phyloP scores from a whole-genome alignment of 805 yeast species.

The Aciculoconidium aculeatum region DNA sequence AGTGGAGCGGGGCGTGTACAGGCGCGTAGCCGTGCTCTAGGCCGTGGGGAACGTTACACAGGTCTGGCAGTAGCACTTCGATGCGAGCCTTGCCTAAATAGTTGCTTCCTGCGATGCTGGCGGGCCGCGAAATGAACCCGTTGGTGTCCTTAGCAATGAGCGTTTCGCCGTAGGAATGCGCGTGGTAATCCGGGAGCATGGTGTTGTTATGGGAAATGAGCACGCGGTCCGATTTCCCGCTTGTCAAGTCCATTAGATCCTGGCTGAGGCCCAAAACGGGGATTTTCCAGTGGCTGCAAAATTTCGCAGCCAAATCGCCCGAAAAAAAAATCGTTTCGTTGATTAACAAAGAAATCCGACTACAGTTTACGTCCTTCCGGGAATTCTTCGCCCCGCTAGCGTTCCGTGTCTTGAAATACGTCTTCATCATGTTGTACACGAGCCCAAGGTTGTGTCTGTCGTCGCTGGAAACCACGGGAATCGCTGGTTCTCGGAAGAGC shows the following conservation, averaged over 20 bases:
- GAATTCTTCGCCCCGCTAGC: constrained; percentile 21
- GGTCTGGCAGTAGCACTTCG: constrained; percentile 9
- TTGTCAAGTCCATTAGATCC: constrained; percentile 12
- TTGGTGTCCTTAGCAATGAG: constrained; percentile 28
- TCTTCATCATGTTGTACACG: constrained; percentile 24
- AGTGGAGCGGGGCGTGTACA: constrained; percentile 17
- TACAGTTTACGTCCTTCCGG: no score
- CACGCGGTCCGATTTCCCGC: constrained; percentile 9
- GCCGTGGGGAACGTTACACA: constrained; percentile 21
- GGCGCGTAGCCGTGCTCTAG: constrained; percentile 24
- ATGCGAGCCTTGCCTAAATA: constrained; percentile 17
- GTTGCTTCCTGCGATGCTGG: constrained; percentile 27
- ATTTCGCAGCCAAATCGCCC: constrained; percentile 20
- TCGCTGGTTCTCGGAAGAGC: constrained; percentile 11
- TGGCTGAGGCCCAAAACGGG: constrained; percentile 17
- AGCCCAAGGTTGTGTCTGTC: constrained; percentile 30
- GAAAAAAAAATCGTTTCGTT: constrained; percentile 23
- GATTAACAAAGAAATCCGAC: constrained; percentile 19
- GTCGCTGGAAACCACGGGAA: constrained; percentile 9
- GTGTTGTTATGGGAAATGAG: constrained; percentile 29
- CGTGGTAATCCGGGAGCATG: constrained; percentile 30
- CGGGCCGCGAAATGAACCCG: constrained; percentile 31
- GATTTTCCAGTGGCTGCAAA: constrained; percentile 12
- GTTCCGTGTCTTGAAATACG: constrained; percentile 28
- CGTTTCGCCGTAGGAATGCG: constrained; percentile 31